These are phyloP conservation scores for Prunus campanulata DNA, from an alignment of 306 rosid genomes.

Conservation along the genomic window DNA sequence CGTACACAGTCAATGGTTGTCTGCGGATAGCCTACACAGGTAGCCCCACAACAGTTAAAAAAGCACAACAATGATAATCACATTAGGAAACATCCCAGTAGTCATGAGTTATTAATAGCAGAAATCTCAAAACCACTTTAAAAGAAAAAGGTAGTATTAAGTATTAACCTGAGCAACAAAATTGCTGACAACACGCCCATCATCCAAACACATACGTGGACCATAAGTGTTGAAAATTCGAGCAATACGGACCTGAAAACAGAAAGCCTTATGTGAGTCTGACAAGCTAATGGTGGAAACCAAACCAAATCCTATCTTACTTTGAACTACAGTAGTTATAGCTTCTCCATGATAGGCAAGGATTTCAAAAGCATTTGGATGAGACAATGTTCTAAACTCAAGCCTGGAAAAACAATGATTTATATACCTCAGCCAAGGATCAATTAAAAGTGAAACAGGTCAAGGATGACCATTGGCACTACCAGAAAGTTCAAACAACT, in stretches of 20 bases:
- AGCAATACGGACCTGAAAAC: slow-evolving; percentile 88
- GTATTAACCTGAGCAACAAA: slow-evolving; percentile 86
- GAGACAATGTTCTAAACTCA: neutral
- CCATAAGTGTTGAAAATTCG: slow-evolving; percentile 94
- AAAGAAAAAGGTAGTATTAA: slow-evolving; percentile 20
- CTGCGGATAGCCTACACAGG: slow-evolving; percentile 80
- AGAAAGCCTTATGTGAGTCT: slow-evolving; percentile 23
- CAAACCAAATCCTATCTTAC: slow-evolving; percentile 12
- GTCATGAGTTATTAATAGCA: neutral
- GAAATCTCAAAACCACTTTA: neutral
- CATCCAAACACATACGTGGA: slow-evolving; percentile 97
- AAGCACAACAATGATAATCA: neutral
- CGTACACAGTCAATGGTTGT: slow-evolving; percentile 87
- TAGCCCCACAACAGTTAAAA: neutral
- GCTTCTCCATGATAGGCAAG: slow-evolving; percentile 1
- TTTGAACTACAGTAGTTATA: slow-evolving; percentile 9
- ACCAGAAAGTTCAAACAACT: neutral
- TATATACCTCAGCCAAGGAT: neutral
- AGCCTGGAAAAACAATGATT: neutral
- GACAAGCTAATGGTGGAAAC: slow-evolving; percentile 16
- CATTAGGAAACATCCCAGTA: slow-evolving; percentile 1
- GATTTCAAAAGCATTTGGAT: slow-evolving; percentile 10
- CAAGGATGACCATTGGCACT: neutral
- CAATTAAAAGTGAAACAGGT: neutral
- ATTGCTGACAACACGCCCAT: slow-evolving; percentile 99